Evolutionary conservation across 1,139 yeast species (phyloP).

Genomic region (Meyerozyma sp.): DNA sequence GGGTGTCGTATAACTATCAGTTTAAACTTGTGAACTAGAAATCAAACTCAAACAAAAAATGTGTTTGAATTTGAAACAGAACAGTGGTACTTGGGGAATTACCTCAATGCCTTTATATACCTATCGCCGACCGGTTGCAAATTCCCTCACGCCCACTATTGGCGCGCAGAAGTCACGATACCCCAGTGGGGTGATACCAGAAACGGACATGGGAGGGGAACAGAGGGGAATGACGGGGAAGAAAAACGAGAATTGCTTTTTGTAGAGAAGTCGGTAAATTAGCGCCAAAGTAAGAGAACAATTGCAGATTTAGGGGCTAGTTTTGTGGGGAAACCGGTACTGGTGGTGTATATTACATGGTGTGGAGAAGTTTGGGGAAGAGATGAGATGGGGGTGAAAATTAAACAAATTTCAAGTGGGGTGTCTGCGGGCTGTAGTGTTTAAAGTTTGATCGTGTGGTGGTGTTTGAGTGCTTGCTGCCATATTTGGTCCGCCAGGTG

Average conservation of each 20-base stretch:
- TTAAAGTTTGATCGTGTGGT: not conserved
- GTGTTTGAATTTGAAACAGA: not conserved
- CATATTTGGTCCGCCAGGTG: not conserved
- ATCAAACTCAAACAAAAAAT: not conserved
- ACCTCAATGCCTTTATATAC: not conserved
- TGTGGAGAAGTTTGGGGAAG: not conserved
- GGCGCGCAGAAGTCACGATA: constrained; percentile 1
- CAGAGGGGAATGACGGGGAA: not conserved
- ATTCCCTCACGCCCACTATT: not conserved
- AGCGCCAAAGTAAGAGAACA: not conserved
- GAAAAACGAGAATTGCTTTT: not conserved
- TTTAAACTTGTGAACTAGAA: not conserved
- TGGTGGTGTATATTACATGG: not conserved
- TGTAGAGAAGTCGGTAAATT: not conserved
- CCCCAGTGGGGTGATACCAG: constrained; percentile 1
- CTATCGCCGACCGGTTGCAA: not conserved
- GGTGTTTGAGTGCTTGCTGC: no score
- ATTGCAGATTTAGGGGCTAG: not conserved
- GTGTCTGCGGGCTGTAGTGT: not conserved
- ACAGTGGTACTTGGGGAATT: not conserved
- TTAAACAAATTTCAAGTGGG: not conserved
- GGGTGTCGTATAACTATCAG: not conserved
- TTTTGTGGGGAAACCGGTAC: not conserved
- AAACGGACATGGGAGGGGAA: not conserved
- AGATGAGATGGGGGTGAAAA: not conserved